Base-by-base conservation (phyloP, 2,329 filamentous ascomycete genomes). In the Curvularia hawaiiensis region DNA sequence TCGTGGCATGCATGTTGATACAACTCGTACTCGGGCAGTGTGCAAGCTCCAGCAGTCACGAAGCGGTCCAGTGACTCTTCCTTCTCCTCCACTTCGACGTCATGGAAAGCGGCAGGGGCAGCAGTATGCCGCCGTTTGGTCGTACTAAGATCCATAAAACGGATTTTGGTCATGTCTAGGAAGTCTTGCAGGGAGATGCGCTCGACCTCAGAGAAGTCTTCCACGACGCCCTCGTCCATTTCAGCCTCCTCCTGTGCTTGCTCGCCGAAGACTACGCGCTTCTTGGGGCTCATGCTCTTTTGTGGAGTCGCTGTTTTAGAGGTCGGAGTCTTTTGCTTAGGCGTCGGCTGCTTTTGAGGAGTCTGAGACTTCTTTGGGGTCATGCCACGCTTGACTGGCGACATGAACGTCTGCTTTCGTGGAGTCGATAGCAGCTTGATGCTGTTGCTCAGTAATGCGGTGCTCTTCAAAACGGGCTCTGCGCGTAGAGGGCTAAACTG, bases 91-190 rank as follows among this genome's bases (percentile, higher is more conserved):
- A 77, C 69, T 18, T 75, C 75, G 35, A 70, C 71, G 26, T 74
- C 72, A 44, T 68, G 70, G 54, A 77, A 76, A 1, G 68, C 66
- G 38, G 73, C 60, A 35, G 75, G 75, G 28, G 73, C 74, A 45
- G 89, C 87, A 0, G 94, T 98, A 67, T 96, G 90, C 54, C 95
- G 85, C 64, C 94, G 84, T 75, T 98, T 98, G 1, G 93, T 97
- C 0, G 94, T 97, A n/a, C 90, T 97, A 49, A 99, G 82, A 73
- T 99, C 95, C 90, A 99, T 97, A 79, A 99, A 99, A 52, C 93
- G 91, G 69, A 99, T 97, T 58, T 91, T 96, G 2, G 94, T 97
- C 87, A 97, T 88, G 61, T 96, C 91, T 44, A 99, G 80, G 77
- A 99, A 99, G 52, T 97, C 90, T 66, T 97, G 92, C 3, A 99